Percentiles rank a stretch among this genome's conserved stretches.
Conservation (phyloP, 2,329 filamentous ascomycete genomes). For the Chaetomiaceae sp. region DNA sequence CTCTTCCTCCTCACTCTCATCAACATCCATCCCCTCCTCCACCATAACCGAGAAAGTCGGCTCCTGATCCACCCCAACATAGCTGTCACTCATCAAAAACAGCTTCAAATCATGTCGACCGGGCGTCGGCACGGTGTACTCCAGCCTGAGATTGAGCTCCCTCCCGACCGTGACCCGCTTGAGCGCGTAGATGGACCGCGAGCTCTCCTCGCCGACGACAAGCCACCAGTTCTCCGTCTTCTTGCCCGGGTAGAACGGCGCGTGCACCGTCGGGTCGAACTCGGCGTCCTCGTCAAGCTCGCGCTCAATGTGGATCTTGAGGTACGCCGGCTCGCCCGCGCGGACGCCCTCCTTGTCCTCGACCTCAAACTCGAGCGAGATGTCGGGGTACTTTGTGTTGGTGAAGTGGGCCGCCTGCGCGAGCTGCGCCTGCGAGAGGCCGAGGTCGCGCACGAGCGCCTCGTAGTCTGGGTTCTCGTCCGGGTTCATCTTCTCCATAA, state of each 20-base stretch:
- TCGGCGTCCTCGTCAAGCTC: slow-evolving; percentile 69
- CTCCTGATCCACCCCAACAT: slow-evolving; percentile 95
- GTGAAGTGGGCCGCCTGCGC: slow-evolving; percentile 90
- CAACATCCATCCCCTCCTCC: slow-evolving; percentile 91
- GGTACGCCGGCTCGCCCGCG: slow-evolving; percentile 74
- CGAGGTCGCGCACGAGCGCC: slow-evolving; percentile 70
- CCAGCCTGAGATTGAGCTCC: slow-evolving; percentile 72
- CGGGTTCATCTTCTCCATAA: slow-evolving; percentile 98
- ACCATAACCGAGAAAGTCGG: slow-evolving; percentile 80
- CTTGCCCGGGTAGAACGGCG: slow-evolving; percentile 85
- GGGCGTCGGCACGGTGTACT: slow-evolving; percentile 80
- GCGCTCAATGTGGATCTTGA: slow-evolving; percentile 80
- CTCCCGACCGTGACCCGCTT: slow-evolving; percentile 86
- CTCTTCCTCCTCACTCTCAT: slow-evolving; percentile 78
- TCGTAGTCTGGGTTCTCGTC: slow-evolving; percentile 82
- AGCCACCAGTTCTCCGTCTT: slow-evolving; percentile 99
- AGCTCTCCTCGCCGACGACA: slow-evolving; percentile 88
- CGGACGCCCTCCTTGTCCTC: slow-evolving; percentile 75
- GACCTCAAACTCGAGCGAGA: slow-evolving; percentile 85
- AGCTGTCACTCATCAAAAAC: slow-evolving; percentile 95
- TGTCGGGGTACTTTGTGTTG: slow-evolving; percentile 92
- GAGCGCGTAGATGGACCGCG: slow-evolving; percentile 82
- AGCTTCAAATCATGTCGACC: slow-evolving; percentile 86
- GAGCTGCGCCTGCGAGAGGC: slow-evolving; percentile 75
- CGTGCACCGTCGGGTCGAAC: slow-evolving; percentile 80